Evolutionary conservation across 208 protist genomes (phyloP).

Genomic region (Leishmania martiniquensis): DNA sequence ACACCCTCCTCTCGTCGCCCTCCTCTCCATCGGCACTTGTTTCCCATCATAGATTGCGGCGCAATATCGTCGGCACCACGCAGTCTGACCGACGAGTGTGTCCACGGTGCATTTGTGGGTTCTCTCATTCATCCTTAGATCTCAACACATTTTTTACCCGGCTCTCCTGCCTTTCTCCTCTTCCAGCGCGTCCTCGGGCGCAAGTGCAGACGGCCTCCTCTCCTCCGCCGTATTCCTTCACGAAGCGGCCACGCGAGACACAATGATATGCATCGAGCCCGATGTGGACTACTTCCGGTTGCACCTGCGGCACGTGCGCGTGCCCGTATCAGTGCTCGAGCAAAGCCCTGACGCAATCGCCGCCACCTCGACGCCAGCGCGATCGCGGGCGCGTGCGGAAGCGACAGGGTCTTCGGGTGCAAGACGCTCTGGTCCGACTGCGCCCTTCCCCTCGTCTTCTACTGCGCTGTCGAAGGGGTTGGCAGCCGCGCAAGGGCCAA

Average conservation of each 20-base stretch:
- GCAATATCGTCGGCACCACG: too few species aligned
- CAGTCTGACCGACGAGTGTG: too few species aligned
- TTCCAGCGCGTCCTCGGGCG: too few species aligned
- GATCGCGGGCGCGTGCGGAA: neutral
- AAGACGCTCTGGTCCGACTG: neutral
- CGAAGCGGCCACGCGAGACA: neutral
- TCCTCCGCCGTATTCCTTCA: too few species aligned
- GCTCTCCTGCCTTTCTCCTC: too few species aligned
- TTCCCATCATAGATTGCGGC: too few species aligned
- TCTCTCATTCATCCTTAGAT: neutral
- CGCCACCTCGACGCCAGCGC: neutral
- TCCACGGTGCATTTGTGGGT: neutral
- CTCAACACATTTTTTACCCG: too few species aligned
- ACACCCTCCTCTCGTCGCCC: too few species aligned
- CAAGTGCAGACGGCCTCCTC: neutral
- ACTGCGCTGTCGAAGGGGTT: neutral
- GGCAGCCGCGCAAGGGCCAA: neutral
- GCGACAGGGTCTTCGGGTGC: neutral
- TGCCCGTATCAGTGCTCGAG: slow-evolving; percentile 43
- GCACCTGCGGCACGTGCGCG: slow-evolving; percentile 41
- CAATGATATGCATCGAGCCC: slow-evolving; percentile 70
- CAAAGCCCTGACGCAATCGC: slow-evolving; percentile 17
- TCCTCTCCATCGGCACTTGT: too few species aligned
- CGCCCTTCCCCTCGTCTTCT: neutral
- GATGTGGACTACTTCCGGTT: slow-evolving; percentile 74